Conservation (phyloP, 2,329 filamentous ascomycete species). For the Xylaria sp. region DNA sequence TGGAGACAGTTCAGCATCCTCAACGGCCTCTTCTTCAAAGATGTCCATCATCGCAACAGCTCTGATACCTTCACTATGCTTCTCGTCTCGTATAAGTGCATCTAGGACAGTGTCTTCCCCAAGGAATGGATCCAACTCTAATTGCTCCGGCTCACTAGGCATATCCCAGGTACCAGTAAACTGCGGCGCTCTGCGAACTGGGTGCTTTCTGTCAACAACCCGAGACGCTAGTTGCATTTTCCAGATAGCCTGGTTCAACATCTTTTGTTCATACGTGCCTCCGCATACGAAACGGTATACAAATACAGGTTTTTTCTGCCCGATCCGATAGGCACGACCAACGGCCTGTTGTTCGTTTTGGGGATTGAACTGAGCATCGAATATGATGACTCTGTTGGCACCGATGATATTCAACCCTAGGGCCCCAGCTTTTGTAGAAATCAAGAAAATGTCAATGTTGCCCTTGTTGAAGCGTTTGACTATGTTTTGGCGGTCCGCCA, state of each 20-base stretch:
- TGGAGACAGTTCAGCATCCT: conserved; percentile 63
- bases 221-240: conserved; percentile 82
- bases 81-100: conserved; percentile 52
- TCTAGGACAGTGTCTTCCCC: conserved; percentile 73
- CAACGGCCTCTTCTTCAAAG: conserved; percentile 75
- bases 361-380: conserved; percentile 86
- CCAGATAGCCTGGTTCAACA: conserved; percentile 81
- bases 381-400: conserved; percentile 86
- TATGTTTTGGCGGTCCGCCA: conserved; percentile 67
- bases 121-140: conserved; percentile 61
- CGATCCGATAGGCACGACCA: conserved; percentile 85
- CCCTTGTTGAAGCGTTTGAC: conserved; percentile 76
- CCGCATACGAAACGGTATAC: conserved; percentile 84
- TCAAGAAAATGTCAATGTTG: conserved; percentile 72
- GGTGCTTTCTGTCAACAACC: conserved; percentile 86
- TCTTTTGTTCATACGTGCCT: conserved; percentile 80
- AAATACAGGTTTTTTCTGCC: conserved; percentile 81
- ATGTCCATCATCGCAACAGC: conserved; percentile 75
- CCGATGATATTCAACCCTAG: conserved; percentile 84
- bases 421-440: conserved; percentile 85
- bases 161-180: conserved; percentile 67
- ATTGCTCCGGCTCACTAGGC: conserved; percentile 62
- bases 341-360: conserved; percentile 86
- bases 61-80: conserved; percentile 56
- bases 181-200: conserved; percentile 71